Evolutionary conservation across 352 stramenopile genomes (phyloP).

Genomic region (Globisporangium radiosum): DNA sequence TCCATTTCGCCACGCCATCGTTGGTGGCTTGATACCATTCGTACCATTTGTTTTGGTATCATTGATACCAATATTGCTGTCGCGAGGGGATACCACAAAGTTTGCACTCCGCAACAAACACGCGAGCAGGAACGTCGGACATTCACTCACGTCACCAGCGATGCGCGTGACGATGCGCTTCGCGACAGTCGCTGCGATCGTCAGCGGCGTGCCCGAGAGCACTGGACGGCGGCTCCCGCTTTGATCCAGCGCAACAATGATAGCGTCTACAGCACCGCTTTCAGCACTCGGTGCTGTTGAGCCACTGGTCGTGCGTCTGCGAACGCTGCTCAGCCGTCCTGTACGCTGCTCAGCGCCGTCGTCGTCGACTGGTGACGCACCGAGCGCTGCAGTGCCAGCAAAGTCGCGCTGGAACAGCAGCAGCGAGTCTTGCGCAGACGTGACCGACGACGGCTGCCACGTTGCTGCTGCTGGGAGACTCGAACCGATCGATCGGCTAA

Average conservation of each 20-base stretch:
- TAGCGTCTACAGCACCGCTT: too few species aligned
- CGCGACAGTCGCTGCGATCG: constrained; percentile 18
- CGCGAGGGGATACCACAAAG: constrained; percentile 21
- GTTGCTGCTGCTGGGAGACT: background rate
- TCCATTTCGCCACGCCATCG: constrained; percentile 21
- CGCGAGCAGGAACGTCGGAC: constrained; percentile 38
- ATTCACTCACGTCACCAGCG: constrained; percentile 20
- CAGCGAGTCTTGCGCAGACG: constrained; percentile 5
- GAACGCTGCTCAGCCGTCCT: background rate
- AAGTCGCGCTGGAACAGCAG: constrained; percentile 12
- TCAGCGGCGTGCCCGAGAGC: constrained; percentile 17
- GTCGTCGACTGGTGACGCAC: background rate
- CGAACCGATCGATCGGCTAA: too few species aligned
- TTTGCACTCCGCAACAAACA: constrained; percentile 31
- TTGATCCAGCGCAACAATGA: background rate
- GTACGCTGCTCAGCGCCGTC: background rate
- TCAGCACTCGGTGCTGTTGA: background rate
- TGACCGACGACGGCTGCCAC: background rate
- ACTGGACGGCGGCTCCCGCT: constrained; percentile 1
- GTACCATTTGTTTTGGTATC: too few species aligned
- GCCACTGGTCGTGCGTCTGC: background rate
- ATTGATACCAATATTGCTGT: background rate
- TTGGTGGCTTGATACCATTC: too few species aligned
- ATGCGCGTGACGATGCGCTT: constrained; percentile 42
- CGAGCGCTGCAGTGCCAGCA: background rate